Percentiles rank a stretch among this genome's conserved stretches.
Evolutionary conservation across 2,329 filamentous ascomycete genomes (phyloP).

Genomic region (Colletotrichum zoysiae): DNA sequence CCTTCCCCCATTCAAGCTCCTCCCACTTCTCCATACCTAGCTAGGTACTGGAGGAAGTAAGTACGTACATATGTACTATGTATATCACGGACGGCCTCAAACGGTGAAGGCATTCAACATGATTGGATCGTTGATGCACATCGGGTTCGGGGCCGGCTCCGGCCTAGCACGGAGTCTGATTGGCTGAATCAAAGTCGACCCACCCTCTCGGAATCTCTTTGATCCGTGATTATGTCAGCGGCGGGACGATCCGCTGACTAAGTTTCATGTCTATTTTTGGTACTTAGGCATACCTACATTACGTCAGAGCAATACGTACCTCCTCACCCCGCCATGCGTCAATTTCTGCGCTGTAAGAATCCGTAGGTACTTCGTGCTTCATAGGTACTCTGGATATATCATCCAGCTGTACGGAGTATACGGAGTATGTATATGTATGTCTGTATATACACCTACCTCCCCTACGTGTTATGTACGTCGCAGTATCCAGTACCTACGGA

Average conservation of each 20-base stretch:
- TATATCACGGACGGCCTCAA: neutral
- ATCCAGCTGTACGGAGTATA: too few relatives aligned
- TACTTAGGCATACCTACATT: too few relatives aligned
- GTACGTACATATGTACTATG: too few relatives aligned
- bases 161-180: neutral
- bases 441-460: too few relatives aligned
- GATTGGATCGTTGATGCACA: neutral
- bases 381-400: too few relatives aligned
- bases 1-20: neutral
- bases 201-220: too few relatives aligned
- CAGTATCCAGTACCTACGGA: too few relatives aligned
- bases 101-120: neutral
- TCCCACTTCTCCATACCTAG: neutral
- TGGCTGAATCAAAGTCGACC: neutral
- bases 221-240: neutral
- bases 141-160: neutral
- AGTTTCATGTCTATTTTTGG: fast-evolving
- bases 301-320: neutral
- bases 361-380: too few relatives aligned
- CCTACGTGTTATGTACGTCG: too few relatives aligned
- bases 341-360: neutral
- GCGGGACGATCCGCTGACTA: too few relatives aligned
- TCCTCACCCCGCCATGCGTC: neutral
- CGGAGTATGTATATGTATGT: too few relatives aligned
- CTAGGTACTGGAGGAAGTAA: too few relatives aligned